Conservation (phyloP, 257 asterid species). For the Solanum rostratum region DNA sequence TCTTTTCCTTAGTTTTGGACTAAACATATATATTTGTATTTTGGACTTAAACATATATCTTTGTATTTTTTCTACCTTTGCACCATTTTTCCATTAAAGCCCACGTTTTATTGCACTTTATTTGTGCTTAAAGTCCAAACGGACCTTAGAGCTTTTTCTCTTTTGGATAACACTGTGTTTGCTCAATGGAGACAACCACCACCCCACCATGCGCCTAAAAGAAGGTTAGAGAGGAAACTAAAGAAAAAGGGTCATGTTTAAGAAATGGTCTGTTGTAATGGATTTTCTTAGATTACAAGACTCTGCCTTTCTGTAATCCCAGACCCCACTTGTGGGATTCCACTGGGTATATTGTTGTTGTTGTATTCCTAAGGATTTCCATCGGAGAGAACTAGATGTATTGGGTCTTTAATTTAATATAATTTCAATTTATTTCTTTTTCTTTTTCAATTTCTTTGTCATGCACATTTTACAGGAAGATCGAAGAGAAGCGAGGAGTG, state of each 20-base stretch:
- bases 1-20: neutral
- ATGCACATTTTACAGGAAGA: slow-evolving; percentile 42
- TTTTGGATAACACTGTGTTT: neutral
- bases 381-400: neutral
- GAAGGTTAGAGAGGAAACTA: neutral
- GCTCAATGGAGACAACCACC: neutral
- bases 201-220: neutral
- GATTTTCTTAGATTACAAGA: neutral
- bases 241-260: neutral
- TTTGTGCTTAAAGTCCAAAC: neutral
- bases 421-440: neutral
- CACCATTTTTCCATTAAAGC: neutral
- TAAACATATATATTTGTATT: neutral
- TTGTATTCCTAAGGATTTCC: neutral
- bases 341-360: too few species aligned
- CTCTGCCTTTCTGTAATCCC: neutral
- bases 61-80: neutral
- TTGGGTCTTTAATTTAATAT: neutral
- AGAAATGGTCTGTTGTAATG: neutral
- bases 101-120: neutral
- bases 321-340: too few species aligned
- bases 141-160: neutral
- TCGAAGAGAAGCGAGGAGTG: slow-evolving; percentile 97
- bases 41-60: neutral
- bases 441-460: neutral